These are phyloP conservation scores for Lablab purpureus DNA, from an alignment of 306 rosid species.

Conservation along the genomic window DNA sequence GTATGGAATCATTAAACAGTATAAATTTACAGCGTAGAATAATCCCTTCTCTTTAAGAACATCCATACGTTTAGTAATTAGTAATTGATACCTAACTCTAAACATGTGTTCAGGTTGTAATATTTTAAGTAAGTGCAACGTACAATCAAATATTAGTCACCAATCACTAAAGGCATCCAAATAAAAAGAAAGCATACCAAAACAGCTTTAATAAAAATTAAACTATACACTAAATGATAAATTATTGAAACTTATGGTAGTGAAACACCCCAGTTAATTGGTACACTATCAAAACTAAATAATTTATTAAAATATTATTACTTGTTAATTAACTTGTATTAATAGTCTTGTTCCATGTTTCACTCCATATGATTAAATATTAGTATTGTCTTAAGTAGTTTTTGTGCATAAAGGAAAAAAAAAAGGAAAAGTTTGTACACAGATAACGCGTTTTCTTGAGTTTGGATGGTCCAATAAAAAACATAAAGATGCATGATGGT, in stretches of 20 bases:
- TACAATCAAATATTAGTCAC: conserved; percentile 10
- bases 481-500: background rate
- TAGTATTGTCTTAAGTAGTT: too few species aligned
- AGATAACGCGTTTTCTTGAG: background rate
- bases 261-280: background rate
- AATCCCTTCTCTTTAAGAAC: background rate
- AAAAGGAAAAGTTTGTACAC: background rate
- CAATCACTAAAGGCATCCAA: background rate
- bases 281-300: background rate
- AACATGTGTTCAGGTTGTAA: background rate
- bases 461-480: background rate
- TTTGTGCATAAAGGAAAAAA: too few species aligned
- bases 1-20: background rate
- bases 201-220: background rate
- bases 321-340: background rate
- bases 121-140: conserved; percentile 13
- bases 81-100: background rate
- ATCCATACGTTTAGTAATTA: background rate
- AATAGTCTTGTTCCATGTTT: too few species aligned
- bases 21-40: background rate
- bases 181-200: conserved; percentile 19
- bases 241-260: background rate
- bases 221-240: background rate
- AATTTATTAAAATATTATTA: background rate
- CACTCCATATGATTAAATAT: too few species aligned